phyloP scores from a whole-genome alignment of 352 stramenopile species.

The Pythium sp. region DNA sequence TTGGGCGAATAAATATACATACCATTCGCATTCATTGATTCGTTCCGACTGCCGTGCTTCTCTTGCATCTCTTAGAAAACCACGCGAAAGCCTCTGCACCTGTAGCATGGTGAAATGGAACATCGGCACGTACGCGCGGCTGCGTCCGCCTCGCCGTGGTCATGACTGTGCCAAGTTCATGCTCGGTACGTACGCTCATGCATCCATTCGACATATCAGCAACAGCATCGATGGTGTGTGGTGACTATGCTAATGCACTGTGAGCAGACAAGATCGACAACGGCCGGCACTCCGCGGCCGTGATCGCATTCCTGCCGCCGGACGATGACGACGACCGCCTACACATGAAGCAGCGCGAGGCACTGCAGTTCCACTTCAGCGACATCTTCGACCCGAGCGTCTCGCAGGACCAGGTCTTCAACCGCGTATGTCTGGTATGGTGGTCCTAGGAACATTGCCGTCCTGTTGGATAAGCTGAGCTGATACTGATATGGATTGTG shows the following conservation, averaged over 20 bases:
- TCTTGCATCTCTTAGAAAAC: neutral
- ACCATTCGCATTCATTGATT: too few relatives aligned
- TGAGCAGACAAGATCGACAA: constrained; percentile 47
- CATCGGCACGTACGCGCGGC: constrained; percentile 71
- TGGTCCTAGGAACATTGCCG: neutral
- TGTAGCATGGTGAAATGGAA: constrained; percentile 63
- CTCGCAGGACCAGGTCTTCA: constrained; percentile 70
- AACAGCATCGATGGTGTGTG: neutral
- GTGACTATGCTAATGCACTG: neutral
- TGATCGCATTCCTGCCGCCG: constrained; percentile 63
- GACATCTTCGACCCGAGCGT: constrained; percentile 66
- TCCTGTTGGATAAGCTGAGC: neutral
- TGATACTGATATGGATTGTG: neutral
- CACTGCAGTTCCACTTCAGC: constrained; percentile 66
- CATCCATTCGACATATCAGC: too few relatives aligned
- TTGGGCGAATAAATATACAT: neutral
- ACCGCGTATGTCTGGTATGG: constrained; percentile 56
- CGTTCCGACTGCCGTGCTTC: too few relatives aligned
- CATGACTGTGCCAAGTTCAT: constrained; percentile 63
- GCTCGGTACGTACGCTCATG: constrained; percentile 29
- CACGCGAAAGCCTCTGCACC: too few relatives aligned
- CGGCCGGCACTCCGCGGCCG: constrained; percentile 32
- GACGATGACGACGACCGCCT: constrained; percentile 52
- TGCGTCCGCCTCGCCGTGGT: constrained; percentile 53
- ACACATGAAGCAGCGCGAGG: constrained; percentile 70